Base-by-base conservation (phyloP, 345 rosid genomes). In the Brassica carinata region DNA sequence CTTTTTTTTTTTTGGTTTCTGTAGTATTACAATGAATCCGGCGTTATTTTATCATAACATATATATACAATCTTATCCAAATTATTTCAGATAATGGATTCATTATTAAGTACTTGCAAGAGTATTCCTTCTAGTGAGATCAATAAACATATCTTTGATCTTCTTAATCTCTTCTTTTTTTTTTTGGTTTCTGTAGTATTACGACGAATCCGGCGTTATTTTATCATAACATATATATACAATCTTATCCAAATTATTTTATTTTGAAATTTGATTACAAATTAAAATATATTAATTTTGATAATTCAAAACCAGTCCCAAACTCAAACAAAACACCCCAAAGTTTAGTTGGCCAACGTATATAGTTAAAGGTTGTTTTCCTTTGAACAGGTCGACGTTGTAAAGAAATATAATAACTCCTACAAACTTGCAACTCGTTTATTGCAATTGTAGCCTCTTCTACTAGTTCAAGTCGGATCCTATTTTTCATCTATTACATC, bases 391-490 rank as follows among this genome's bases (percentile, higher is more conserved):
- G 71, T 66, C 69, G 18, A 66, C 48, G 29, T 18, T 18, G 53
- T 34, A 11, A 18, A 36, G 53, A 67, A 36, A 67, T 11, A 36
- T 36, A 67, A 36, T 66, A 33, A 77, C 83, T 6, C 94, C 94
- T 0, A 79, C 77, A 17, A 88, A 88, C 74, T 86, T 91, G 17
- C 70, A 67, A 67, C 8, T 72, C 76, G 8, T 69, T 61, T 1
- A 31, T 90, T 82, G 86, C 88, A 3, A 55, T 73, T 5, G 40
- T 64, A 64, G 43, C 45, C 13, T 30, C 11, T 64, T 64, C 26
- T 64, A 64, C 69, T 64, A n/a, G 69, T 61, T 61, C 33, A 53
- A 64, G 30, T 40, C 14, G 26, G 59, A 38, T 65, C 67, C 67
- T 64, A 65, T 27, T 65, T 72, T 72, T 64, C 67, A 53, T 71